These are phyloP conservation scores for Eucalyptus sideroxylon DNA, from an alignment of 345 rosid genomes.

Conservation along the genomic window DNA sequence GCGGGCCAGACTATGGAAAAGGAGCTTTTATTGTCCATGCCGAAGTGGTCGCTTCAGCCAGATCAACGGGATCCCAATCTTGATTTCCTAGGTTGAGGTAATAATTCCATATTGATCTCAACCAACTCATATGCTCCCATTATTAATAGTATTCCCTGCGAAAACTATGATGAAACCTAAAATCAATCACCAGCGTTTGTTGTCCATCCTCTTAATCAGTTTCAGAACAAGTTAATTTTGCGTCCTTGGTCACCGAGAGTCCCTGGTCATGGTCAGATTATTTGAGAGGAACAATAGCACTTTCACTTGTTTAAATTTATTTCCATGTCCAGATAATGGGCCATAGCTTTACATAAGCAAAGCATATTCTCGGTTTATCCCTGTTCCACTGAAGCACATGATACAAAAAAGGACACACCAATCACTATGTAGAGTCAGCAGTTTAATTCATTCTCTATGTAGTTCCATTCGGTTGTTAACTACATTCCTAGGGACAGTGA, in stretches of 20 bases:
- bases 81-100: background rate
- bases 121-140: background rate
- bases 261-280: background rate
- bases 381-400: background rate
- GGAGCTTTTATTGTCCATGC: background rate
- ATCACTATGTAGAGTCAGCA: background rate
- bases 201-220: background rate
- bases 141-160: background rate
- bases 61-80: background rate
- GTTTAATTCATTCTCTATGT: background rate
- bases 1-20: background rate
- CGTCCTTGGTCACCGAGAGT: background rate
- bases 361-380: background rate
- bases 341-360: background rate
- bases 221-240: background rate
- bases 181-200: background rate
- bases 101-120: background rate
- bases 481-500: background rate
- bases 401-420: background rate
- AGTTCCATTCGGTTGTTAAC: background rate
- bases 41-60: background rate
- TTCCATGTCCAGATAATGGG: background rate
- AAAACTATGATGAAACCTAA: background rate
- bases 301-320: background rate
- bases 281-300: background rate